Conservation (phyloP, 2,329 filamentous ascomycete species). For the Didymella keratinophila region DNA sequence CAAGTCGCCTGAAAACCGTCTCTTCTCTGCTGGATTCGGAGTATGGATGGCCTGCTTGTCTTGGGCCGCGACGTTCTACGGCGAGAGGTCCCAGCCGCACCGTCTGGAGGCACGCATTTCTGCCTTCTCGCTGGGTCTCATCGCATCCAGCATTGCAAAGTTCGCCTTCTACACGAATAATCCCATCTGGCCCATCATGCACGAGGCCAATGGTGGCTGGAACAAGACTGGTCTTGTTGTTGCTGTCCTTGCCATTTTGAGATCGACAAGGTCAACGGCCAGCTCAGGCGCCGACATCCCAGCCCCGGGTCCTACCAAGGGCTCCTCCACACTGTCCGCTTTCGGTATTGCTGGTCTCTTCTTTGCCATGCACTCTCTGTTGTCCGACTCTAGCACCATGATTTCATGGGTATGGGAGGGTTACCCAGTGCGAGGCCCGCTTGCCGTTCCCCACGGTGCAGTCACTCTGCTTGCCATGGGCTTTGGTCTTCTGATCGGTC, state of each 20-base stretch:
- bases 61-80: slow-evolving; percentile 83
- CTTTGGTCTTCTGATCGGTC: slow-evolving; percentile 76
- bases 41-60: slow-evolving; percentile 81
- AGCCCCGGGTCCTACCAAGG: slow-evolving; percentile 64
- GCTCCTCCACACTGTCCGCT: slow-evolving; percentile 75
- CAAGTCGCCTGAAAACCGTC: slow-evolving; percentile 73
- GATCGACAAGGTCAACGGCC: slow-evolving; percentile 73
- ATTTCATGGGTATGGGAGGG: slow-evolving; percentile 99
- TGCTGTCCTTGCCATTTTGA: slow-evolving; percentile 76
- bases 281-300: slow-evolving; percentile 57
- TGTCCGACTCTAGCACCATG: slow-evolving; percentile 98
- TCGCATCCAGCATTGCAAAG: slow-evolving; percentile 87
- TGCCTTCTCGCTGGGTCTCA: slow-evolving; percentile 80
- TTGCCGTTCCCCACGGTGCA: slow-evolving; percentile 88
- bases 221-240: slow-evolving; percentile 83
- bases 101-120: slow-evolving; percentile 83
- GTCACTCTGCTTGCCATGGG: slow-evolving; percentile 89
- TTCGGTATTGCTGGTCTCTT: slow-evolving; percentile 83
- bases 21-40: slow-evolving; percentile 82
- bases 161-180: slow-evolving; percentile 96
- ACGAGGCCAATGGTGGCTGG: slow-evolving; percentile 87
- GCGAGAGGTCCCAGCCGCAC: slow-evolving; percentile 75
- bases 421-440: slow-evolving; percentile 86
- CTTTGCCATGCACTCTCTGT: slow-evolving; percentile 88
- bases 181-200: slow-evolving; percentile 94